These are phyloP conservation scores for Mangifera indica DNA, from an alignment of 345 rosid species.

Conservation along the genomic window DNA sequence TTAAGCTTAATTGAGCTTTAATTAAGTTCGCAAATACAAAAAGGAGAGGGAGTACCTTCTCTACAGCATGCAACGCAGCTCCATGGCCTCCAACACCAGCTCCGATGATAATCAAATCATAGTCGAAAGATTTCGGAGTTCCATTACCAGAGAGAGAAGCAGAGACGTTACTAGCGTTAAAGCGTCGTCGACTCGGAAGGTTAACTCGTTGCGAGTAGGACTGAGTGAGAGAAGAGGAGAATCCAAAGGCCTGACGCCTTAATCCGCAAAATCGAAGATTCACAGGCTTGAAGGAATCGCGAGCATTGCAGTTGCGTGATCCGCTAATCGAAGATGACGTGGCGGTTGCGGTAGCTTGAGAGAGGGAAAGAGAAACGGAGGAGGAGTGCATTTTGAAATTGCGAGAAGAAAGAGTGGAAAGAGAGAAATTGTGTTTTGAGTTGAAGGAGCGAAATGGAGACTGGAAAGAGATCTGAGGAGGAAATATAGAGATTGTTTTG, in stretches of 20 bases:
- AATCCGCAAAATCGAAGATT: slow-evolving; percentile 85
- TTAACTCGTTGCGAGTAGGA: slow-evolving; percentile 22
- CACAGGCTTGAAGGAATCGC: slow-evolving; percentile 40
- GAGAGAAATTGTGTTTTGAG: neutral
- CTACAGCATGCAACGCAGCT: slow-evolving; percentile 96
- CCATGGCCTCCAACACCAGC: slow-evolving; percentile 99
- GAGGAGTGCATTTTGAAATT: slow-evolving; percentile 53
- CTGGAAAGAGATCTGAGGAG: slow-evolving; percentile 17
- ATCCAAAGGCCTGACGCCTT: slow-evolving; percentile 56
- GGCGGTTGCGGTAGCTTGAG: neutral
- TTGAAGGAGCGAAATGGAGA: neutral
- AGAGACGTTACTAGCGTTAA: slow-evolving; percentile 19
- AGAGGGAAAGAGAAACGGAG: slow-evolving; percentile 47
- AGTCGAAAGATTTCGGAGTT: slow-evolving; percentile 70
- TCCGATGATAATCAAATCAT: slow-evolving; percentile 88
- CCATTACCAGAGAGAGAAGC: slow-evolving; percentile 58
- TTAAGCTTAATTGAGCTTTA: neutral
- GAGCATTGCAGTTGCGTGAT: slow-evolving; percentile 23
- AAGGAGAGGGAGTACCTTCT: slow-evolving; percentile 47
- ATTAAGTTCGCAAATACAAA: neutral
- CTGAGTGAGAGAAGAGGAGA: slow-evolving; percentile 21
- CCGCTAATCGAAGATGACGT: neutral
- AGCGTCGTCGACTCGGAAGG: slow-evolving; percentile 15
- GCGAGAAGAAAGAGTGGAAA: neutral
- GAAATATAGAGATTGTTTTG: slow-evolving; percentile 13